Evolutionary conservation across 2,329 filamentous ascomycete species (phyloP).

Genomic region (Clarireedia paspali): DNA sequence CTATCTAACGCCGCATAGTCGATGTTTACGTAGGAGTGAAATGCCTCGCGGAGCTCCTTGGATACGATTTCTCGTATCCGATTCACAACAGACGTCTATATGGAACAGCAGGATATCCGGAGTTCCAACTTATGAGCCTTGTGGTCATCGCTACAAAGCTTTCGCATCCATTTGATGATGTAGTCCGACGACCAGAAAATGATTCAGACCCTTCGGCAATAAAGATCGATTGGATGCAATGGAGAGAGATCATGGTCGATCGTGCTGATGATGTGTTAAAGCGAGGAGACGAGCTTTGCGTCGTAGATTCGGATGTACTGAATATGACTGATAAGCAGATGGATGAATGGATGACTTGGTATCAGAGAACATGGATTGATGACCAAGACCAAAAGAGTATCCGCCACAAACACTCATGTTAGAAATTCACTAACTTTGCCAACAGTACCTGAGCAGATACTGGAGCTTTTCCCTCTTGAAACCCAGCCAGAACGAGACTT

Average conservation of each 20-base stretch:
- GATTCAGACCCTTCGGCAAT: constrained; percentile 48
- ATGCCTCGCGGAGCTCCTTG: constrained; percentile 36
- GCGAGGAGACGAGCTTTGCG: constrained; percentile 40
- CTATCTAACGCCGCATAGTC: constrained; percentile 37
- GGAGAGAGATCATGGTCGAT: constrained; percentile 46
- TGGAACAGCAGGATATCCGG: constrained; percentile 56
- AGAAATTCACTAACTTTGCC: background rate
- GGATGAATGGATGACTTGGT: constrained; percentile 76
- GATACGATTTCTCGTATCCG: constrained; percentile 51
- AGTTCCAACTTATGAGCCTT: constrained; percentile 63
- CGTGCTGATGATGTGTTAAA: constrained; percentile 25
- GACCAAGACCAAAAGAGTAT: constrained; percentile 35
- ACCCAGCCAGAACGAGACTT: constrained; percentile 12
- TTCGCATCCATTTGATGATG: constrained; percentile 63
- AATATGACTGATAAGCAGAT: constrained; percentile 53
- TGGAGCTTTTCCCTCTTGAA: constrained; percentile 30
- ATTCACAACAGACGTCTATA: constrained; percentile 35
- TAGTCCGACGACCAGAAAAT: constrained; percentile 41
- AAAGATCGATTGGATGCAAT: constrained; percentile 65
- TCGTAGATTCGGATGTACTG: constrained; percentile 55
- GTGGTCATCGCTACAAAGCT: constrained; percentile 73
- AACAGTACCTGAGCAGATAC: constrained; percentile 28
- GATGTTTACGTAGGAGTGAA: constrained; percentile 56
- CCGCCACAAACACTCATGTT: background rate
- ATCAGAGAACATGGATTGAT: constrained; percentile 56